Conservation (phyloP, 495 filamentous ascomycete species). For the Talaromyces adpressus region DNA sequence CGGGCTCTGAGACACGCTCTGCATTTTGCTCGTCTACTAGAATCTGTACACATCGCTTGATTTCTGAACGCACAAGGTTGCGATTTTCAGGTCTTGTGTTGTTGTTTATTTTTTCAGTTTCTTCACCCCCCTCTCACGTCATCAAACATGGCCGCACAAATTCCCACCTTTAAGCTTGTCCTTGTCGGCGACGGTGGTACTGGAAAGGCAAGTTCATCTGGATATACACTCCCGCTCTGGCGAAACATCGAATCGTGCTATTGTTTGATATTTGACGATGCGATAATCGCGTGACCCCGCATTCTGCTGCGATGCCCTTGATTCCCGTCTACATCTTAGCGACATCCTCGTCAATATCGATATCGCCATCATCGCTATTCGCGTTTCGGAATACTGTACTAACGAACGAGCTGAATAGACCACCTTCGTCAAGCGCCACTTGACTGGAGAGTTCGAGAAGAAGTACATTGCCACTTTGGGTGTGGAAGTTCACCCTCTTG, state of each 20-base stretch:
- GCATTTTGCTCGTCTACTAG: neutral
- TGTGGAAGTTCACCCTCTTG: conserved; percentile 97
- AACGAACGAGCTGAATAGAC: conserved; percentile 51
- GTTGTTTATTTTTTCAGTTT: conserved; percentile 12
- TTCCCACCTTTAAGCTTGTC: conserved; percentile 96
- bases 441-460: conserved; percentile 99
- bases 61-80: conserved; percentile 7
- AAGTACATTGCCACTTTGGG: conserved; percentile 99
- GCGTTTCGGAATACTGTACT: conserved; percentile 6
- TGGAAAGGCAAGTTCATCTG: conserved; percentile 75
- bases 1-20: conserved; percentile 5
- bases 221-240: neutral
- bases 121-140: conserved; percentile 13
- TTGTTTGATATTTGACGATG: neutral
- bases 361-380: neutral
- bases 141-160: conserved; percentile 53
- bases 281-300: conserved; percentile 9
- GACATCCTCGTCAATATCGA: neutral
- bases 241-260: neutral
- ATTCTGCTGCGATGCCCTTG: neutral
- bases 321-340: neutral
- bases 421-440: conserved; percentile 99
- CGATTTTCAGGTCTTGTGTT: conserved; percentile 4
- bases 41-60: neutral
- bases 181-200: conserved; percentile 99